Evolutionary conservation across 345 rosid genomes (phyloP).

Genomic region (Citrus unshiu): DNA sequence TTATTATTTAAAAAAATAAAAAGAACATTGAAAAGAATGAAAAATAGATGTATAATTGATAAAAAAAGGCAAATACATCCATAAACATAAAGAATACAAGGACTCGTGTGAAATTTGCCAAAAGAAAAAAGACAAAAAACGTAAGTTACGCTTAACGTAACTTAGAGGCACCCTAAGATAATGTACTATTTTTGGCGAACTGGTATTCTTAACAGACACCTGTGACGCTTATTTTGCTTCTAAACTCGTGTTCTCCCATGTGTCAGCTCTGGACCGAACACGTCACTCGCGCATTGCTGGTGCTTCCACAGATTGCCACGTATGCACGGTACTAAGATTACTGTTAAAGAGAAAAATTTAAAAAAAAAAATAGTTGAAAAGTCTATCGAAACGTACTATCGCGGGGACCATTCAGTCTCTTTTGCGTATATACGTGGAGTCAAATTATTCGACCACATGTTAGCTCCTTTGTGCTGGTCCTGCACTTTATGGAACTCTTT

Average conservation of each 20-base stretch:
- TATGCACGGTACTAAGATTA: neutral
- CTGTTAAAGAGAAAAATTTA: no score
- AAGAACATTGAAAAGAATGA: no score
- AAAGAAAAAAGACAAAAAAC: no score
- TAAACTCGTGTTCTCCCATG: constrained; percentile 2
- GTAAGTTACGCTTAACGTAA: no score
- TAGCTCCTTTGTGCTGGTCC: neutral
- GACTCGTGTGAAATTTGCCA: no score
- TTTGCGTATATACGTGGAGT: neutral
- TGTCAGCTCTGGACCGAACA: constrained; percentile 6
- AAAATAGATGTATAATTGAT: no score
- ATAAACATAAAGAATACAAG: no score
- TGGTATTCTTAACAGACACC: neutral
- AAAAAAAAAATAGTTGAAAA: neutral
- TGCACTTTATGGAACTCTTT: neutral
- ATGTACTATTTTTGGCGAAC: no score
- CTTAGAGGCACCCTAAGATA: no score
- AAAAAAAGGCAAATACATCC: no score
- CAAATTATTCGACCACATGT: constrained; percentile 6
- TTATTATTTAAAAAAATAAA: no score
- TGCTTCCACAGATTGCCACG: constrained; percentile 4
- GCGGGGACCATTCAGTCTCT: neutral
- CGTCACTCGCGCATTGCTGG: neutral
- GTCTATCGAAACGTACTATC: neutral
- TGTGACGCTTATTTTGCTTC: neutral